These are phyloP conservation scores for Colletotrichum brevisporum DNA, from an alignment of 2,329 filamentous ascomycete genomes.

Conservation along the genomic window DNA sequence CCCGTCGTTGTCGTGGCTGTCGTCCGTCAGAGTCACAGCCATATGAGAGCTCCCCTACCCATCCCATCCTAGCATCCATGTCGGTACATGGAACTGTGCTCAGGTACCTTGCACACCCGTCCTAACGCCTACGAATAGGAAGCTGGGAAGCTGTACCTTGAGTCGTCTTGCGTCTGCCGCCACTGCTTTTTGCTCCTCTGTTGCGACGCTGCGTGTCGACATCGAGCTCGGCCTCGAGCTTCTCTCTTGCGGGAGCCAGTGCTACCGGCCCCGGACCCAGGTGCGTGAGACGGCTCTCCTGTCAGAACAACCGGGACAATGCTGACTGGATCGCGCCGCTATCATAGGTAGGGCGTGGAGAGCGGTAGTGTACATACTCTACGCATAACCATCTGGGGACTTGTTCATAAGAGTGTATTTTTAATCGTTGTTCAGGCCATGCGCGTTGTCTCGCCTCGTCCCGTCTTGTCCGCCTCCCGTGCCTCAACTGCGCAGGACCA, in stretches of 20 bases:
- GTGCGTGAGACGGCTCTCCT: conserved; percentile 16
- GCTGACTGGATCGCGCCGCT: conserved; percentile 5
- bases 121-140: conserved; percentile 20
- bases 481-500: conserved; percentile 19
- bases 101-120: conserved; percentile 40
- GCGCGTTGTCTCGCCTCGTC: conserved; percentile 16
- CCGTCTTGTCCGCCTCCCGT: conserved; percentile 22
- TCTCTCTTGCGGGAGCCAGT: conserved; percentile 25
- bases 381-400: too few relatives aligned
- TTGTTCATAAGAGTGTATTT: background rate
- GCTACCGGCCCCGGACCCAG: conserved; percentile 20
- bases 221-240: conserved; percentile 13
- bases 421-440: background rate
- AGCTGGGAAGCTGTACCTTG: conserved; percentile 2
- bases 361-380: too few relatives aligned
- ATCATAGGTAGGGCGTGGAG: background rate
- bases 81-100: conserved; percentile 31
- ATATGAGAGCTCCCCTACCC: background rate
- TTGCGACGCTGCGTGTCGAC: conserved; percentile 22
- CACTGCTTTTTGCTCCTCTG: conserved; percentile 29
- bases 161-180: conserved; percentile 10
- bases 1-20: conserved; percentile 1
- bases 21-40: conserved; percentile 2
- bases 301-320: conserved; percentile 23
- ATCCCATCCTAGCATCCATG: conserved; percentile 26